Base-by-base conservation (phyloP, 2,329 filamentous ascomycete genomes). In the Pyricularia sp. region DNA sequence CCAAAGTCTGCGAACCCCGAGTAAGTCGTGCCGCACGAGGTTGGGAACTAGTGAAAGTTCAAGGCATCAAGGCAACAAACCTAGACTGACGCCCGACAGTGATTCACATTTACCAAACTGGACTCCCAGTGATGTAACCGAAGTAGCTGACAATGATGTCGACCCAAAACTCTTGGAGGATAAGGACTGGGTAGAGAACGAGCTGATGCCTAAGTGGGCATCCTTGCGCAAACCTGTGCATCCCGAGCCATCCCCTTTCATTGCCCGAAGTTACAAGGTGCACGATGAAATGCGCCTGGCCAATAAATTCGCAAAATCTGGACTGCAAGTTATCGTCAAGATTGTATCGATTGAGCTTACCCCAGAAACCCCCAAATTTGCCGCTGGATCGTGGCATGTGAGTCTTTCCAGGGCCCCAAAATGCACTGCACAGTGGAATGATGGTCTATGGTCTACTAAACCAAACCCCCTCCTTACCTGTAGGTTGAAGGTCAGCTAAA, bases 241-340 rank as follows among this genome's bases (percentile, higher is more conserved):
- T 12, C 70, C 70, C 1, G 70, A 71, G 64, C 71, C 73, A 25
- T 12, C 74, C 3, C 26, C 63, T 33, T 30, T 30, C 63, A 17
- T 42, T 26, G n/a, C 28, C 11, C 25, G 23, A 17, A 30, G 25
- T 4, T 67, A 67, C 50, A 59, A 58, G 10, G 65, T 59, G 9
- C 14, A 30, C 10, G 50, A 58, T 10, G 65, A 67, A 20, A 25
- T n/a, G 36, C 65, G 65, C 1, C 42, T 59, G 50, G 65, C 65
- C 9, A 33, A 25, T 10, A 70, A 68, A 30, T 77, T 76, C 69
- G 71, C 74, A 10, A 73, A 80, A 0, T 74, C 76, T 6, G 83
- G 84, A 2, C 73, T 90, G 3, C 88, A 91, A 72, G 76, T 91
- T 50, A 87, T 91, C 66, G 83, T 90, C 36, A 90, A 90, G 73